Base-by-base conservation (phyloP, 192 early-diverging fungal genomes). In the Gamsiella multidivaricata region DNA sequence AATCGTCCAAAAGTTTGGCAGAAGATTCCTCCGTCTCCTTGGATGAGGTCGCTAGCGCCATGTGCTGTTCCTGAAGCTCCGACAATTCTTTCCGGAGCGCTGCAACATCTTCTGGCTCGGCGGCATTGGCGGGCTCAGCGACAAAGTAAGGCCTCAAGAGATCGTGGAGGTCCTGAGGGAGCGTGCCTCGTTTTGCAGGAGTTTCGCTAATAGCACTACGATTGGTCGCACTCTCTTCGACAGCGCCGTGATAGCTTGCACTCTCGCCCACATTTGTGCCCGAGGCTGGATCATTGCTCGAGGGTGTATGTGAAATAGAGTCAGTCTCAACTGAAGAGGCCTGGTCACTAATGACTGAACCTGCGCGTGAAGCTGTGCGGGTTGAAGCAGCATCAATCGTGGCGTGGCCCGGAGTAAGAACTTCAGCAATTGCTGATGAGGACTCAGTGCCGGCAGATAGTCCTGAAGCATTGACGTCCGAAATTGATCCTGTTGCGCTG, bases 11-110 rank as follows among this genome's bases (percentile, higher is more conserved):
- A 7, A 41, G 12, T 23, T 18, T 17, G 10, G 8, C 29, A 15
- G 28, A 12, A 25, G 32, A 17, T 2, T 36, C 28, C 14, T 60
- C 34, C 14, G 20, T 58, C n/a, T 45, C 49, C 14, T 36, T 11
- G 18, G 22, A 47, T 18, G 55, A 42, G 0, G 3, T 18, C 10
- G 33, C 0, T n/a, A 36, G 3, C 1, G 2, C 7, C 3, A 42
- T n/a, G 22, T 64, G 42, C 36, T 45, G 18, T 2, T 20, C 33
- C 26, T 64, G 51, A 0, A 72, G 37, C 5, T 63, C 61, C 25
- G 15, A 20, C 3, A 57, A 20, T 28, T 56, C 54, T 15, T 54
- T 70, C 2, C 2, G 2, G 2, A 45, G 23, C 8, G 12, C 15
- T 51, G 28, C 28, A 49, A 39, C 31, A 2, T 3, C 36, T 17